phyloP scores from a whole-genome alignment of 2,329 filamentous ascomycete species.

The Pseudofabraea citricarpa region DNA sequence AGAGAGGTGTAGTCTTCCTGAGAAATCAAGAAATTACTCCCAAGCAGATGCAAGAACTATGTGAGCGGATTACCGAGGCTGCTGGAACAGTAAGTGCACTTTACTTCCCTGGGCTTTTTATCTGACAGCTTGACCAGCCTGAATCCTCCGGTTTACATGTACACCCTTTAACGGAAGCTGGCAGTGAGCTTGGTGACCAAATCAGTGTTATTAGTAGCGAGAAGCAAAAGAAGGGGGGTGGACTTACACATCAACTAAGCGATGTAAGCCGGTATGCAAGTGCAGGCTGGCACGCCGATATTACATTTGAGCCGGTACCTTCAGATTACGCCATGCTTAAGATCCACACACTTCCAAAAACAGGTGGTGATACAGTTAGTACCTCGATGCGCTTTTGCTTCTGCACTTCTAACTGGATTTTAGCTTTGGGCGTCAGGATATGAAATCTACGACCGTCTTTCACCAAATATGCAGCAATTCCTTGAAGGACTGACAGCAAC shows the following conservation, averaged over 20 bases:
- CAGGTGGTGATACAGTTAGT: constrained; percentile 40
- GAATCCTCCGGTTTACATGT: constrained; percentile 45
- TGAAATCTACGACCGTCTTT: constrained; percentile 51
- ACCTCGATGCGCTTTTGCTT: constrained; percentile 43
- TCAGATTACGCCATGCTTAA: constrained; percentile 50
- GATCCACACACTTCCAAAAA: constrained; percentile 40
- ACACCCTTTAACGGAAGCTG: constrained; percentile 46
- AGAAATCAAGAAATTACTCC: constrained; percentile 42
- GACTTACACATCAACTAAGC: constrained; percentile 43
- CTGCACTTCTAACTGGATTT: constrained; percentile 24
- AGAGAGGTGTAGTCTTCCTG: constrained; percentile 52
- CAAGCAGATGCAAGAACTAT: constrained; percentile 36
- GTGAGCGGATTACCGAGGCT: constrained; percentile 37
- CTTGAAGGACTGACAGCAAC: constrained; percentile 45
- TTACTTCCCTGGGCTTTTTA: background rate
- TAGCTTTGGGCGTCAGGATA: constrained; percentile 44
- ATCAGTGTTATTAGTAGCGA: constrained; percentile 52
- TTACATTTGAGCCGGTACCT: constrained; percentile 48
- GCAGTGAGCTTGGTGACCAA: constrained; percentile 48
- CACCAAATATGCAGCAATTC: constrained; percentile 40
- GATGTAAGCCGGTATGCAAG: constrained; percentile 45
- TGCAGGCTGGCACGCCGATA: constrained; percentile 47
- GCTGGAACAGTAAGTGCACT: constrained; percentile 32
- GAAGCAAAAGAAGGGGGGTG: constrained; percentile 16
- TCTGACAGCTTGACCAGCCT: constrained; percentile 6